phyloP scores from a whole-genome alignment of 371 early-diverging fungal species.

The Coemansia sp. region DNA sequence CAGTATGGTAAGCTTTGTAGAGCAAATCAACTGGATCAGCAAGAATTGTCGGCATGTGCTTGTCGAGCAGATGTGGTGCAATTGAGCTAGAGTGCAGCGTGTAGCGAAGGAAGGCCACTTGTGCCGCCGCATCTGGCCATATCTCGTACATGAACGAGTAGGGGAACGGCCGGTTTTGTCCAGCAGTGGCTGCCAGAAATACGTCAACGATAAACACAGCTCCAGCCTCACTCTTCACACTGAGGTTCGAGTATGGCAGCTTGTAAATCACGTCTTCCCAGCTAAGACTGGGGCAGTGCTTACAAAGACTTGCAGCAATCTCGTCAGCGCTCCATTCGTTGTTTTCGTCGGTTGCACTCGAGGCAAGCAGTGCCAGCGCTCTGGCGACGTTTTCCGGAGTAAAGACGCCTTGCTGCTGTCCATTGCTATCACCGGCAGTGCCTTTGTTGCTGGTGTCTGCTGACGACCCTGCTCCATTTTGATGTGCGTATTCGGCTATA shows the following conservation, averaged over 20 bases:
- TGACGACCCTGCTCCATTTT: not conserved
- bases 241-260: slow-evolving; percentile 28
- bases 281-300: slow-evolving; percentile 23
- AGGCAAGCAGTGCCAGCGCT: slow-evolving; percentile 41
- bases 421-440: slow-evolving; percentile 8
- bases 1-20: slow-evolving; percentile 41
- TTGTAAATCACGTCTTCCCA: slow-evolving; percentile 50
- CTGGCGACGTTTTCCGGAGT: slow-evolving; percentile 36
- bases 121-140: slow-evolving; percentile 46
- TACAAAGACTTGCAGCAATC: slow-evolving; percentile 29
- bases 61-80: slow-evolving; percentile 32
- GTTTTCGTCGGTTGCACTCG: slow-evolving; percentile 12
- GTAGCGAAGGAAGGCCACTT: slow-evolving; percentile 35
- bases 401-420: not conserved
- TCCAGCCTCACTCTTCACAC: slow-evolving; percentile 33
- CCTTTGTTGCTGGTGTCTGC: not conserved
- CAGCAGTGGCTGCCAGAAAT: slow-evolving; percentile 34
- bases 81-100: slow-evolving; percentile 24
- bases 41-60: slow-evolving; percentile 42
- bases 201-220: slow-evolving; percentile 31
- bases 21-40: slow-evolving; percentile 47
- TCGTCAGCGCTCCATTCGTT: slow-evolving; percentile 24
- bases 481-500: slow-evolving; percentile 18
- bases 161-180: slow-evolving; percentile 43
- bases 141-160: slow-evolving; percentile 50